Percentiles rank a stretch among this genome's conserved stretches.
These are phyloP conservation scores for Ceratobasidium sp. DNA, from an alignment of 1,284 basidiomycete genomes.

Conservation along the genomic window DNA sequence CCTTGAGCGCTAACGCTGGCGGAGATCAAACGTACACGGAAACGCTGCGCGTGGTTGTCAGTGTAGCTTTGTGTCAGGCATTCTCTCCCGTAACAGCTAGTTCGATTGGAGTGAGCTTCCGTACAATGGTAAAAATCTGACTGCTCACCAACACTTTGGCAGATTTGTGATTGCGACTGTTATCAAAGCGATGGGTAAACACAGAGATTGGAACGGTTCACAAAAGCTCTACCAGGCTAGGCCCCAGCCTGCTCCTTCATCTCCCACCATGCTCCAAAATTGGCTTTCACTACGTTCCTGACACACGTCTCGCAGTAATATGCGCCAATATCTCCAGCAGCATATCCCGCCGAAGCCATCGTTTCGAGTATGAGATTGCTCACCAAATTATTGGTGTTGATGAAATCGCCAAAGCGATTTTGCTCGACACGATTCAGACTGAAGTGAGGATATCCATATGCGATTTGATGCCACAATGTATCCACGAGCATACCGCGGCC, in stretches of 20 bases:
- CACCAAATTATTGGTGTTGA: conserved; percentile 3
- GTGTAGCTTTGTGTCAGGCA: conserved; percentile 50
- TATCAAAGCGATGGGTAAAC: not conserved
- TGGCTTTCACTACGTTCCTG: not conserved
- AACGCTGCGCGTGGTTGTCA: conserved; percentile 45
- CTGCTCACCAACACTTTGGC: conserved; percentile 49
- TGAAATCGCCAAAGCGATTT: not conserved
- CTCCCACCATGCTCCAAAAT: conserved; percentile 45
- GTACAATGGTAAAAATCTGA: not conserved
- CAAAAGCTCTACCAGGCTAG: conserved; percentile 35
- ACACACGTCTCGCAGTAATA: conserved; percentile 32
- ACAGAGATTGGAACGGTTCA: not conserved
- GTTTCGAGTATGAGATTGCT: not conserved
- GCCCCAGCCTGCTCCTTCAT: conserved; percentile 35
- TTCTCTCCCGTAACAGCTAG: conserved; percentile 47
- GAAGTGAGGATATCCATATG: conserved; percentile 5
- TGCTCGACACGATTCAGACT: conserved; percentile 2
- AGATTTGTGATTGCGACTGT: conserved; percentile 29
- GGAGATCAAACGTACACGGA: conserved; percentile 42
- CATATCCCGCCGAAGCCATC: conserved; percentile 6
- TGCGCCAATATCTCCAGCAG: not conserved
- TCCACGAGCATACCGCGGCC: no score
- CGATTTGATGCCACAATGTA: not conserved
- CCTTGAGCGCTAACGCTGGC: not conserved
- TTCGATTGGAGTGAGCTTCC: not conserved